Base-by-base conservation (phyloP, 2,329 filamentous ascomycete genomes). In the Dactylella cylindrospora region DNA sequence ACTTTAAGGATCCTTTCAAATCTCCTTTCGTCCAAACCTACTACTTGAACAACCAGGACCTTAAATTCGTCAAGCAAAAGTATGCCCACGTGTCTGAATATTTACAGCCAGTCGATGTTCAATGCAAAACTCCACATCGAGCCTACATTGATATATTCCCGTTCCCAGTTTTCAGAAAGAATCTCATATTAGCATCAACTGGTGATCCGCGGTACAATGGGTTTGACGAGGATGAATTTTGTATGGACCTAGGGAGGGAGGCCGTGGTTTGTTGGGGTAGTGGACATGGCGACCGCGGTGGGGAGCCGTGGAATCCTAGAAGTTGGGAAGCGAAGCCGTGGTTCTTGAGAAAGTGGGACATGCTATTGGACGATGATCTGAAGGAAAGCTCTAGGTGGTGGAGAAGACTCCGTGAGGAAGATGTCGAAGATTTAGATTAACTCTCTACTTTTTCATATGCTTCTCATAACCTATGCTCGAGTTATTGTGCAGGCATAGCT, bases 1-100 rank as follows among this genome's bases (percentile, higher is more conserved):
- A 62, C 17, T 62, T 62, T 26, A 62, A 62, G 12, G 57, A 62
- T 15, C 43, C 43, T 1, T 54, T 44, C 43, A 62, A 62, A 39
- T 62, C 57, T 2, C 57, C 57, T 0, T 62, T 62, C 38, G 57
- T 62, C 13, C 57, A 62, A 13, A 36, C 41, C 2, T 62, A 62
- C 9, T 62, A 49, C 15, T n/a, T 62, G 7, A 45, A 62, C 19
- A 36, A 49, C 5, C 41, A 44, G 22, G 53, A 49, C 2, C 32
- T 62, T 7, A 43, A 54, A 19, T 22, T 28, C n/a, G 57, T 62
- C 2, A 10, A 54, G n/a, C 29, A 50, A 6, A 38, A 62, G n/a
- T 62, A 31, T 12, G 20, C 57, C 3, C 13, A 50, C 23, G 12
- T 54, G 3, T 25, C 19, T 1, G 28, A 43, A 5, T 3, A 8